A percentile compares a stretch with the other conserved stretches of the same genome.
Conservation (phyloP, 208 protist genomes). For the Trypanosoma avium region DNA sequence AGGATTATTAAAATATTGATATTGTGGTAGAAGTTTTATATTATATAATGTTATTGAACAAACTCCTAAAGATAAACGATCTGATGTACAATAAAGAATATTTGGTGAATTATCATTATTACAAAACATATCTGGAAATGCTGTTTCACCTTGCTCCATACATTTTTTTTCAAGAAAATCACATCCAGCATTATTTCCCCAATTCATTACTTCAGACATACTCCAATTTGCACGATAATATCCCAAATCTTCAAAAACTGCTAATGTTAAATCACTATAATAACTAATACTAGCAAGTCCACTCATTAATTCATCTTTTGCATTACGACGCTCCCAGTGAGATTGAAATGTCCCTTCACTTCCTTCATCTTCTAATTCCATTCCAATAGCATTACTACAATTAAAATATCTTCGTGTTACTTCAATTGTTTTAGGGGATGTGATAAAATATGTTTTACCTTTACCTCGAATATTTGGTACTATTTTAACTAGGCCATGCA, state of each 20-base stretch:
- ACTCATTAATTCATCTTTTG: slow-evolving; percentile 84
- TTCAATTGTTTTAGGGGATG: slow-evolving; percentile 26
- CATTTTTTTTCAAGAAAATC: slow-evolving; percentile 43
- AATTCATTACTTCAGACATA: slow-evolving; percentile 58
- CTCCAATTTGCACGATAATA: slow-evolving; percentile 69
- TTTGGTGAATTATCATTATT: too few species aligned
- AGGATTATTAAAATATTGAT: slow-evolving; percentile 18
- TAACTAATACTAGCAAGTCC: slow-evolving; percentile 24
- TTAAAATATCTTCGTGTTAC: slow-evolving; percentile 56
- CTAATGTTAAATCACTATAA: slow-evolving; percentile 72
- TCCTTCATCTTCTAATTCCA: slow-evolving; percentile 76
- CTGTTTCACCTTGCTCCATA: slow-evolving; percentile 28
- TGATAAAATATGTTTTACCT: slow-evolving; percentile 26
- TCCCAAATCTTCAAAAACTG: slow-evolving; percentile 69
- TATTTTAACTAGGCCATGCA: background rate
- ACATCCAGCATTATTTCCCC: slow-evolving; percentile 59
- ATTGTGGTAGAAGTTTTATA: background rate
- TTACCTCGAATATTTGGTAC: slow-evolving; percentile 36
- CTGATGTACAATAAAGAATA: slow-evolving; percentile 38
- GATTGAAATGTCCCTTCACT: slow-evolving; percentile 40
- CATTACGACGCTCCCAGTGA: slow-evolving; percentile 86
- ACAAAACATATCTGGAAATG: slow-evolving; percentile 27
- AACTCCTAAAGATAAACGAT: background rate
- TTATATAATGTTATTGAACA: background rate
- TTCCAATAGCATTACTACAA: slow-evolving; percentile 43